Evolutionary conservation across 1,139 yeast genomes (phyloP).

Genomic region (Candida sojae): DNA sequence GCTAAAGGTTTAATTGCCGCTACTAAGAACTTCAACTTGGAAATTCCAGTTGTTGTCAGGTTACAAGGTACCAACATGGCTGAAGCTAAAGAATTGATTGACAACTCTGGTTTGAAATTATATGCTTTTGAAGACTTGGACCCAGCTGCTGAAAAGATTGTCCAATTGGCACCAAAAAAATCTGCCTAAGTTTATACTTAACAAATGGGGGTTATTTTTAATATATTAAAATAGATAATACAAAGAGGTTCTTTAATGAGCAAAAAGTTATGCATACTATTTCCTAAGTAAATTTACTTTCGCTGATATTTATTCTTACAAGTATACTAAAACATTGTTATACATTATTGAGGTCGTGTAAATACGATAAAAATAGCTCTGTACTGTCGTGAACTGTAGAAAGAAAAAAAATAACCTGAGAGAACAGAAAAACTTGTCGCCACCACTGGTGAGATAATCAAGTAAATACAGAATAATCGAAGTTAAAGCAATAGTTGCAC

Average conservation of each 20-base stretch:
- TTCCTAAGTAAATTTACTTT: not conserved
- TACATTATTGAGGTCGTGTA: not conserved
- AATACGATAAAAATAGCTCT: not conserved
- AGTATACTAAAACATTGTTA: not conserved
- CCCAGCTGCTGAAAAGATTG: constrained; percentile 96
- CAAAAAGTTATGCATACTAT: not conserved
- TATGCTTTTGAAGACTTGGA: constrained; percentile 91
- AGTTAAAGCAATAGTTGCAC: not conserved
- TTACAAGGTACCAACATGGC: constrained; percentile 97
- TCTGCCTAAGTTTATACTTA: constrained; percentile 6
- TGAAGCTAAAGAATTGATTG: constrained; percentile 83
- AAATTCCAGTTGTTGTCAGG: constrained; percentile 95
- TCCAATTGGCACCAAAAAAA: constrained; percentile 56
- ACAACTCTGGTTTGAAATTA: constrained; percentile 89
- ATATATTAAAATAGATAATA: not conserved
- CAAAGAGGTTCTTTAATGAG: not conserved
- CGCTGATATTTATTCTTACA: not conserved
- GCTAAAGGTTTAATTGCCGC: constrained; percentile 97
- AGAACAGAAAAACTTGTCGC: not conserved
- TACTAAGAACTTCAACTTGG: constrained; percentile 93
- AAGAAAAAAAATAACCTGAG: not conserved
- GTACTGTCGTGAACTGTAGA: not conserved
- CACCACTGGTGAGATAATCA: not conserved
- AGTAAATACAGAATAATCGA: not conserved
- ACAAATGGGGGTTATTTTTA: not conserved